Evolutionary conservation across 202 grass and related monocot genomes (phyloP).

Genomic region (Setaria viridis): DNA sequence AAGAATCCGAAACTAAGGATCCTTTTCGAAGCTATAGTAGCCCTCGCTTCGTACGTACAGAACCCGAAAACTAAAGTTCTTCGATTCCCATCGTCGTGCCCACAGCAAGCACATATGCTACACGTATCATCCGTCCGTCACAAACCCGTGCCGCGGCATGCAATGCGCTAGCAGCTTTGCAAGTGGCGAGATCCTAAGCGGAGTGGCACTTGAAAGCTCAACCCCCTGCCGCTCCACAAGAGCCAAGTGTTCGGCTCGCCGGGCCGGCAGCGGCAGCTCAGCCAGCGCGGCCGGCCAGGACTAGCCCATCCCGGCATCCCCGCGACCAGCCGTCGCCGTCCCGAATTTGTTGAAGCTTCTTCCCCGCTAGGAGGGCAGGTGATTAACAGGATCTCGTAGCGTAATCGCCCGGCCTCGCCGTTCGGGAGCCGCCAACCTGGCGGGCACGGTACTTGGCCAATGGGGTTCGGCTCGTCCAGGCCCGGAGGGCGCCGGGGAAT

Average conservation of each 20-base stretch:
- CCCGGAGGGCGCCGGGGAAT: not conserved
- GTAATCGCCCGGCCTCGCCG: not conserved
- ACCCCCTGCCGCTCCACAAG: not conserved
- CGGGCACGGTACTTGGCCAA: not conserved
- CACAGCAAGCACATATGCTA: not conserved
- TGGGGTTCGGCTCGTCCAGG: not conserved
- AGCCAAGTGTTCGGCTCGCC: constrained; percentile 14
- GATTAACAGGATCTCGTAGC: not conserved
- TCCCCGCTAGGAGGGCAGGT: no score
- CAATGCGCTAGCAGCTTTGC: not conserved
- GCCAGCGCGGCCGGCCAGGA: not conserved
- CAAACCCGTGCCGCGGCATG: no score
- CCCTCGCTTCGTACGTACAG: not conserved
- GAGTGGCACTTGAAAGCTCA: not conserved
- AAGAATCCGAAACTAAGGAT: not conserved
- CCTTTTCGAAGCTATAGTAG: no score
- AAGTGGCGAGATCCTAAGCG: not conserved
- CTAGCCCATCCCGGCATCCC: not conserved
- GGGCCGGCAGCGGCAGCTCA: not conserved
- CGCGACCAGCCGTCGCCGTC: not conserved
- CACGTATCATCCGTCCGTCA: no score
- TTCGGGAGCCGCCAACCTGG: no score
- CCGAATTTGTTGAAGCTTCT: not conserved
- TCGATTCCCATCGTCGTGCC: not conserved
- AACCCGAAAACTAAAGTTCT: not conserved